Conservation (phyloP, 1,284 basidiomycete species). For the Microbotryum lychnidis-dioicae region DNA sequence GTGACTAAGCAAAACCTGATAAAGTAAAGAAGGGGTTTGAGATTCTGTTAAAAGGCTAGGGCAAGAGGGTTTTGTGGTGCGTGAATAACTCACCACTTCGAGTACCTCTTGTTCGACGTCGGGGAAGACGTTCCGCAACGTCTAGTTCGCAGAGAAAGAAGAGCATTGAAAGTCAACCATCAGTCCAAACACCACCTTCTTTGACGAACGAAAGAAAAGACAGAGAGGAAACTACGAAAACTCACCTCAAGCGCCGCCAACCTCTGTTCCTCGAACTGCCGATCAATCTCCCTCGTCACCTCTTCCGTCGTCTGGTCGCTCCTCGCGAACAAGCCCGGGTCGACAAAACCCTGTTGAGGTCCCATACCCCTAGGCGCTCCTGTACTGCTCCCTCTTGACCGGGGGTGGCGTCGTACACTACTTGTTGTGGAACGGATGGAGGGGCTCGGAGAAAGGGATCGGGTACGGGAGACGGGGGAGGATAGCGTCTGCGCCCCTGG, state of each 20-base stretch:
- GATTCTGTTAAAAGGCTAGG: not conserved
- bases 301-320: constrained; percentile 34
- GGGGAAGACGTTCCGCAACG: constrained; percentile 79
- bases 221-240: not conserved
- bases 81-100: constrained; percentile 50
- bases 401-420: constrained; percentile 20
- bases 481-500: constrained; percentile 9
- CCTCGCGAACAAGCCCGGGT: constrained; percentile 44
- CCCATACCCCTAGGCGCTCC: constrained; percentile 4
- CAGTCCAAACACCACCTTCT: no score
- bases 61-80: no score
- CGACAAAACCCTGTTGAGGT: constrained; percentile 2
- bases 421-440: constrained; percentile 27
- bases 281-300: constrained; percentile 69
- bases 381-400: not conserved
- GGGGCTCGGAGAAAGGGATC: no score
- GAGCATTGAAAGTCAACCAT: no score
- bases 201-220: no score
- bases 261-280: constrained; percentile 50
- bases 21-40: not conserved
- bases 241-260: constrained; percentile 17
- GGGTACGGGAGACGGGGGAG: constrained; percentile 14
- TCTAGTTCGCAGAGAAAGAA: constrained; percentile 40
- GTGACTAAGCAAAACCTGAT: constrained; percentile 63
- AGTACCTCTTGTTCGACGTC: constrained; percentile 67